Evolutionary conservation across 2,329 filamentous ascomycete species (phyloP), one percentile per base, ranked within the genome.

Genomic region (Colletotrichum costaricense): DNA sequence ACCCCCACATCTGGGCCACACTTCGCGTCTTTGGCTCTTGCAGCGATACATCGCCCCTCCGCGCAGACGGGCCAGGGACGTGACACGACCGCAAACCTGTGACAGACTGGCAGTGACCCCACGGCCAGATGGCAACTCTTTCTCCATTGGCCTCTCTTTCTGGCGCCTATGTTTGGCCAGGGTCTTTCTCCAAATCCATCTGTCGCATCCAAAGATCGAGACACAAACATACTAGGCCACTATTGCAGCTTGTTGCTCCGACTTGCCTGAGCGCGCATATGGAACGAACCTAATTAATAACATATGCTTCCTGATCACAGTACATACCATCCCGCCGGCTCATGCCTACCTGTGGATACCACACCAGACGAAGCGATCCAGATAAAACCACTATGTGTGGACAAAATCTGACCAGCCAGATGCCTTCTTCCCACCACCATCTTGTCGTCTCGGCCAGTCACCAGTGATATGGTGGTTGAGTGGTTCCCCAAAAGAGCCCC

Each of bases 1-100:
- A 65, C 64, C 69, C 69, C 64, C 69, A 68, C 69, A 62, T 52
- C 57, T 49, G 26, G 57, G 57, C 38, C 52, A 69, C 65, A 42
- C 58, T 46, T 59, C 58, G 28, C 58, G 30, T 24, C 33, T 26
- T 58, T 52, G 56, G 28, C 16, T 67, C 22, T 55, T 22, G 30
- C 24, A 49, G 30, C 49, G 26, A 56, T 62, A 63, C 57, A 24
- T 67, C 30, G 42, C 63, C 62, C 26, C 55, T 56, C 28, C 66
- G 42, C 11, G 3, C 22, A 26, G 49, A 57, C 38, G 57, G 56
- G 56, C 57, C 49, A 26, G 46, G 63, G 52, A 58, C 26, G 69
- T 58, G 28, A 58, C 65, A 52, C 30, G 33, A 55, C 35, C 4
- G 22, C 22, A 33, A 28, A 46, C 26, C 33, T 69, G 64, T 63